Evolutionary conservation across 1,284 basidiomycete genomes (phyloP).

Genomic region (Porphyrellus sp.): DNA sequence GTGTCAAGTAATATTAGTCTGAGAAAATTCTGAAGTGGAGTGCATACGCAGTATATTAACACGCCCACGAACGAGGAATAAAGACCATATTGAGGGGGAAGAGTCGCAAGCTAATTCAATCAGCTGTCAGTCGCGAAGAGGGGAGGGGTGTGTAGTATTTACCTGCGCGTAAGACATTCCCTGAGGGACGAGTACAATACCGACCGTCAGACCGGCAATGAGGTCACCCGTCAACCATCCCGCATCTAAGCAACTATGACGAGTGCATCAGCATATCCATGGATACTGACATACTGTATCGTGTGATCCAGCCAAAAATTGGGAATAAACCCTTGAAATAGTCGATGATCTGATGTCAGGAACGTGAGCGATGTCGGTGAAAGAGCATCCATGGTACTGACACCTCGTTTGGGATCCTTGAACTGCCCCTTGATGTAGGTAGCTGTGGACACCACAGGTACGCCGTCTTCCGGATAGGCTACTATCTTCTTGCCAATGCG

Average conservation of each 20-base stretch:
- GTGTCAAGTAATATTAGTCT: constrained; percentile 13
- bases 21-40: constrained; percentile 24
- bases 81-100: constrained; percentile 86
- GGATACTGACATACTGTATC: constrained; percentile 64
- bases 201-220: constrained; percentile 87
- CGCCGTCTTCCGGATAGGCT: constrained; percentile 55
- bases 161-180: constrained; percentile 80
- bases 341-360: constrained; percentile 37
- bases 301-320: constrained; percentile 76
- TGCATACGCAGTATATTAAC: constrained; percentile 75
- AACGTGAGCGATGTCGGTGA: constrained; percentile 9
- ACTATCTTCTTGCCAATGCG: constrained; percentile 57
- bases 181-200: constrained; percentile 89
- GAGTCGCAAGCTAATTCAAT: constrained; percentile 67
- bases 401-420: constrained; percentile 46
- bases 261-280: neutral
- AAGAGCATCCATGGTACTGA: no score
- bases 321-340: constrained; percentile 79
- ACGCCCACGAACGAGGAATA: constrained; percentile 95
- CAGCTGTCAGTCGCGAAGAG: neutral
- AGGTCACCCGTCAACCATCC: constrained; percentile 79
- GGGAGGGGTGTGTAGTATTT: constrained; percentile 5
- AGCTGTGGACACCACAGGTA: constrained; percentile 55
- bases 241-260: constrained; percentile 65
- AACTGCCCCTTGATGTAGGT: constrained; percentile 49